Conservation (phyloP, 805 yeast genomes). For the Lipomyces starkeyi region DNA sequence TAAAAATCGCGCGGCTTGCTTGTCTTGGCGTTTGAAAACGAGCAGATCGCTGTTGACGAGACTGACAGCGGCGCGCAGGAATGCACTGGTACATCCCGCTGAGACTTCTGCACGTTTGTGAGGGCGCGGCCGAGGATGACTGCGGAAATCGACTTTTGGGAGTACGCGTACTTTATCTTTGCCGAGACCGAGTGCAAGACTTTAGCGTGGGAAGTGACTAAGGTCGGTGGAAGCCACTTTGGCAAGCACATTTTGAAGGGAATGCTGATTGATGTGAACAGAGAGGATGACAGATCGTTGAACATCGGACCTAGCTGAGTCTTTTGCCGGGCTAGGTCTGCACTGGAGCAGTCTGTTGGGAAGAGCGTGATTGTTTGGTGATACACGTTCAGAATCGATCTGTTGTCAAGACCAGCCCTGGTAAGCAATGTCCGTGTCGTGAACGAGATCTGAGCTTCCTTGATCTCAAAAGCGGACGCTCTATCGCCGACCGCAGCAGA, state of each 20-base stretch:
- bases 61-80: not conserved
- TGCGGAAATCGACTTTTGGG: not conserved
- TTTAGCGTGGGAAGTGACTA: conserved; percentile 11
- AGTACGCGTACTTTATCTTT: conserved; percentile 12
- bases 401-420: not conserved
- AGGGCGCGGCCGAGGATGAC: not conserved
- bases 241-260: conserved; percentile 17
- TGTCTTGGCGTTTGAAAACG: not conserved
- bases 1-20: not conserved
- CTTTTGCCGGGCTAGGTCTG: not conserved
- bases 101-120: not conserved
- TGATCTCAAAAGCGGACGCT: not conserved
- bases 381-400: not conserved
- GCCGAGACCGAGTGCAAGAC: conserved; percentile 20
- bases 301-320: not conserved
- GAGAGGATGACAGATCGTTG: not conserved
- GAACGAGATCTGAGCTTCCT: not conserved
- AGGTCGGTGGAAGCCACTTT: conserved; percentile 19
- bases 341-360: not conserved
- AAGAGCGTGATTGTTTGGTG: not conserved
- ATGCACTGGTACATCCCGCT: conserved; percentile 7
- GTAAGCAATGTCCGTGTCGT: not conserved
- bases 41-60: not conserved
- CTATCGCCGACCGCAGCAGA: not conserved
- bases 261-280: conserved; percentile 1